Evolutionary conservation across 352 stramenopile species (phyloP).

Genomic region (Phytophthora constricta): DNA sequence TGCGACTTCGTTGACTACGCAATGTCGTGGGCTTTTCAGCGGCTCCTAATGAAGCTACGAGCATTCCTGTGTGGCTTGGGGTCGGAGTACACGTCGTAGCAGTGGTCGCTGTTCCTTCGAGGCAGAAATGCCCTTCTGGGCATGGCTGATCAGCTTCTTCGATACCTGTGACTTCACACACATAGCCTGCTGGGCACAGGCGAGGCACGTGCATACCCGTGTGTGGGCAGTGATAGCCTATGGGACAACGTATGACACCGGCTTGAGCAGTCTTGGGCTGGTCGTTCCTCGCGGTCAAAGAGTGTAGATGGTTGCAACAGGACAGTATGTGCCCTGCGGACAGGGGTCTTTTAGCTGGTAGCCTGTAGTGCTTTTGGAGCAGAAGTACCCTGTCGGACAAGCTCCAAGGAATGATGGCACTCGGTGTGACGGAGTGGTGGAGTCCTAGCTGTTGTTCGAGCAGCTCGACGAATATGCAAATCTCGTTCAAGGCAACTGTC

Average conservation of each 20-base stretch:
- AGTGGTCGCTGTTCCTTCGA: constrained; percentile 95
- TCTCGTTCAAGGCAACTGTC: constrained; percentile 29
- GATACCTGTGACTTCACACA: constrained; percentile 96
- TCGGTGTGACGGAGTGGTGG: constrained; percentile 76
- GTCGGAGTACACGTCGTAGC: constrained; percentile 85
- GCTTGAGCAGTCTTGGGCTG: constrained; percentile 81
- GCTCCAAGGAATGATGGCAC: constrained; percentile 79
- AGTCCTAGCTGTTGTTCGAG: constrained; percentile 97
- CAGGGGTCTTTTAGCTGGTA: constrained; percentile 47
- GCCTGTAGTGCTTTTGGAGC: constrained; percentile 61
- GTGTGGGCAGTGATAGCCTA: constrained; percentile 95
- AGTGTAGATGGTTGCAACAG: constrained; percentile 91
- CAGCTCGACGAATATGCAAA: constrained; percentile 87
- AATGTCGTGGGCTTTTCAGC: constrained; percentile 50
- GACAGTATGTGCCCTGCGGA: constrained; percentile 81
- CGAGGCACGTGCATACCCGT: constrained; percentile 92
- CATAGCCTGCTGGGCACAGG: constrained; percentile 94
- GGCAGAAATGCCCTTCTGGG: constrained; percentile 95
- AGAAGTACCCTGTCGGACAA: constrained; percentile 92
- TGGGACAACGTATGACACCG: constrained; percentile 92
- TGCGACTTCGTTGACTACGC: constrained; percentile 37
- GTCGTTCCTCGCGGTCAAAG: constrained; percentile 95
- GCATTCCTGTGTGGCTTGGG: constrained; percentile 45
- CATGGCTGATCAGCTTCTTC: constrained; percentile 92
- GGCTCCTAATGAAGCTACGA: constrained; percentile 41